Conservation (phyloP, 2,329 filamentous ascomycete genomes). For the Daldinia sp. region DNA sequence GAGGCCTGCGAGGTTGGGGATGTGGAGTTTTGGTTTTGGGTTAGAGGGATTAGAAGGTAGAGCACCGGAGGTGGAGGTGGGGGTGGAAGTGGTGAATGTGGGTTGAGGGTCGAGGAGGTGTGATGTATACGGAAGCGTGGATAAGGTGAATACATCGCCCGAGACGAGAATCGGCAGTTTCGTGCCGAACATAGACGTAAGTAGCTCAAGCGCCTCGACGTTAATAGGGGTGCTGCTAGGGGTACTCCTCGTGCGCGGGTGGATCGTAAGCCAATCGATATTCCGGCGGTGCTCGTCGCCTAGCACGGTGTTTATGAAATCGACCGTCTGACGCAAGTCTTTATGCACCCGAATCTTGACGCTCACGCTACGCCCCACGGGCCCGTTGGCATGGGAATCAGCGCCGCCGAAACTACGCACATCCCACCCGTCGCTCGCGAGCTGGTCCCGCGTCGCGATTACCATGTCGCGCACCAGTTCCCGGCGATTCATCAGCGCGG, state of each 20-base stretch:
- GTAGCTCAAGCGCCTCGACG: slow-evolving; percentile 65
- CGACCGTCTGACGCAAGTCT: slow-evolving; percentile 67
- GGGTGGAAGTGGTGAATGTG: slow-evolving; percentile 36
- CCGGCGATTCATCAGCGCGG: slow-evolving; percentile 72
- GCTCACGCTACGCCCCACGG: slow-evolving; percentile 65
- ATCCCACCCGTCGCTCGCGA: slow-evolving; percentile 62
- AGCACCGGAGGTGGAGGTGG: neutral
- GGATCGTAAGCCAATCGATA: slow-evolving; percentile 75
- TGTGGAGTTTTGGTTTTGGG: slow-evolving; percentile 43
- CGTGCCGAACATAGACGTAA: slow-evolving; percentile 61
- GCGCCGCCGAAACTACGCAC: slow-evolving; percentile 47
- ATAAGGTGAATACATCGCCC: slow-evolving; percentile 72
- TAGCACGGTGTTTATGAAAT: slow-evolving; percentile 70
- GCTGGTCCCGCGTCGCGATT: slow-evolving; percentile 59
- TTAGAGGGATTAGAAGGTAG: no score
- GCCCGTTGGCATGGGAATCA: slow-evolving; percentile 44
- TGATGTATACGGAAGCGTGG: slow-evolving; percentile 56
- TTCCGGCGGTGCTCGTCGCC: slow-evolving; percentile 58
- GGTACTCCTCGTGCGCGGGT: slow-evolving; percentile 69
- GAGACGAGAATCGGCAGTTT: slow-evolving; percentile 71
- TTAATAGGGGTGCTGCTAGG: slow-evolving; percentile 69
- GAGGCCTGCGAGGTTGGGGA: slow-evolving; percentile 65
- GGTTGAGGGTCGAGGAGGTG: slow-evolving; percentile 43
- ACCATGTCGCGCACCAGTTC: slow-evolving; percentile 74
- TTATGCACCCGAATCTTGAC: slow-evolving; percentile 75